phyloP scores from a whole-genome alignment of 305 asterid genomes.

The Withania somnifera region DNA sequence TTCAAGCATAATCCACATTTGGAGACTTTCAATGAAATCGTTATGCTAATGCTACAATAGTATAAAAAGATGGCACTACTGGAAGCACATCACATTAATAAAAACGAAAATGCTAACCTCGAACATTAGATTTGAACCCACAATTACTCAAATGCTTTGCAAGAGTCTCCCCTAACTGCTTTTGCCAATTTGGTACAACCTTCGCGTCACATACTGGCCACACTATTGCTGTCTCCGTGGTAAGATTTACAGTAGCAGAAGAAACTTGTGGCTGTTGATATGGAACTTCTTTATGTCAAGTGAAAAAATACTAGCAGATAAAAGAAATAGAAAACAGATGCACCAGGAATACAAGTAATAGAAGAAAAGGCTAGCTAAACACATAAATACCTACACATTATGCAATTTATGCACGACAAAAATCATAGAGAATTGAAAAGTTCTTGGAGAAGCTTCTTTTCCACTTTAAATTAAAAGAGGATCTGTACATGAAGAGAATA shows the following conservation, averaged over 20 bases:
- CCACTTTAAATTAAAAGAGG: neutral
- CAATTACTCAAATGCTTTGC: slow-evolving; percentile 91
- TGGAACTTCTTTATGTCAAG: neutral
- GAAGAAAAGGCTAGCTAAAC: neutral
- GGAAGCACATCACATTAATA: slow-evolving; percentile 5
- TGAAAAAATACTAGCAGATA: neutral
- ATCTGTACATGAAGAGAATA: neutral
- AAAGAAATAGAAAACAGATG: neutral
- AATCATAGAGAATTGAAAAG: neutral
- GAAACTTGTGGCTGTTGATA: slow-evolving; percentile 82
- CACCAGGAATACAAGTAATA: neutral
- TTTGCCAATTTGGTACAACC: slow-evolving; percentile 68
- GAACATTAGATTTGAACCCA: slow-evolving; percentile 75
- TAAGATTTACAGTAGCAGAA: slow-evolving; percentile 84
- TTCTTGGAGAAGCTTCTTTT: neutral
- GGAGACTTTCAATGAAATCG: neutral
- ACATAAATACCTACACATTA: neutral
- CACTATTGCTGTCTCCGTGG: slow-evolving; percentile 83
- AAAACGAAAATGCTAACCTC: slow-evolving; percentile 37
- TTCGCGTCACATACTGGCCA: slow-evolving; percentile 86
- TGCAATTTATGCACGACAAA: neutral
- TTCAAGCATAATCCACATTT: neutral
- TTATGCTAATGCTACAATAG: neutral
- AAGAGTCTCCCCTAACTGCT: slow-evolving; percentile 77
- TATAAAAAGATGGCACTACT: neutral